Evolutionary conservation across 2,329 filamentous ascomycete genomes (phyloP), one percentile per base, ranked within the genome.

Genomic region (Penicillium italicum): DNA sequence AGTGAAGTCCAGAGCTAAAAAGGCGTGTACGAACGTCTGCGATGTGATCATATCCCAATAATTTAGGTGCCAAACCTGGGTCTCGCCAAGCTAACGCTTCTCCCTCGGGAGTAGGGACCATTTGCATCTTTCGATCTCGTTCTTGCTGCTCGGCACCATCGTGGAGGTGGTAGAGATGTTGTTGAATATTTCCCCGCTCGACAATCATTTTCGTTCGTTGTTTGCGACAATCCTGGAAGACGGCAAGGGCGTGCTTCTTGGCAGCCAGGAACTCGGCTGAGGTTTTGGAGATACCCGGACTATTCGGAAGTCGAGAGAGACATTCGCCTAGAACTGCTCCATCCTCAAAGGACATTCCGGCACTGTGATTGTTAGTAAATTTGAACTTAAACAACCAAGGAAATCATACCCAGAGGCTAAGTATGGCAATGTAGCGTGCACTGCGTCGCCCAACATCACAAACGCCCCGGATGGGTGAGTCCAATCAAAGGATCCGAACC

Each of bases 361-460:
- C 83, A 2, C 82, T 77, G 33, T 57, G 67, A 7, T 4, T 16
- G 3, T 64, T 43, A 61, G 51, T 16, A 16, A 45, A 28, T 11
- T 11, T 2, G 20, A 2, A 9, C 7, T 7, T 10, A 0, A n/a
- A 5, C 9, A 3, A 11, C n/a, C n/a, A 34, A 45, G 18, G 18
- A 9, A 6, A 20, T 55, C 53, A 16, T 62, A 71, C 69, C 70
- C 79, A 7, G 73, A 77, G 2, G 82, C 82, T 0, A 85, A 73
- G 64, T 88, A 88, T 0, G 85, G 85, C 0, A 88, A 73, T 0
- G 83, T 87, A 0, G 85, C 84, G 58, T 88, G 84, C 2, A 84
- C 83, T 0, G 84, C 82, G 62, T 88, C 85, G 0, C 85, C 85
- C 0, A 87, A 74, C 64, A 87, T 77, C 0, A 82, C 80, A 62